Evolutionary conservation across 768 basidiomycete genomes (phyloP).

Genomic region (Lenzites betulinus): DNA sequence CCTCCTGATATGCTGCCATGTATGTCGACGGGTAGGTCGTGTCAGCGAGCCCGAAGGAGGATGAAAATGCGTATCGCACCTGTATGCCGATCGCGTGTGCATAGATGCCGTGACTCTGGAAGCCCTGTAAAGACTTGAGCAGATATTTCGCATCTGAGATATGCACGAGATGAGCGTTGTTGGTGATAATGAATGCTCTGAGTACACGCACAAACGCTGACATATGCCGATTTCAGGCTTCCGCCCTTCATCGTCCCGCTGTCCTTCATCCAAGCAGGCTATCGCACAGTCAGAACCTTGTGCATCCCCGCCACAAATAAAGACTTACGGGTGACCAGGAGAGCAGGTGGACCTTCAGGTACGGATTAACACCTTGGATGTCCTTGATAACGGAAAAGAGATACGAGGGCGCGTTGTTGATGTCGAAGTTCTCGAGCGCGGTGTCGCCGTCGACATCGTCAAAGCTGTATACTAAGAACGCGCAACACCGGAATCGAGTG

Average conservation of each 20-base stretch:
- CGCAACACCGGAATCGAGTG: neutral
- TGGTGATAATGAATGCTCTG: no score
- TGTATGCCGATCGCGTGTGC: constrained; percentile 65
- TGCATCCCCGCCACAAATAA: no score
- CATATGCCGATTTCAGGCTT: constrained; percentile 50
- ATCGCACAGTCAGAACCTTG: neutral
- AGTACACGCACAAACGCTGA: constrained; percentile 13
- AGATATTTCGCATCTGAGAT: constrained; percentile 68
- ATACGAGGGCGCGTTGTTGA: constrained; percentile 59
- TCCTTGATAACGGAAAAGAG: constrained; percentile 65
- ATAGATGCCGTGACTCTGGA: constrained; percentile 58
- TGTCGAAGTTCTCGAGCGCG: constrained; percentile 56
- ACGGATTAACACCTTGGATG: constrained; percentile 57
- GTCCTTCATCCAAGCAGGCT: constrained; percentile 84
- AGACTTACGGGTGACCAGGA: constrained; percentile 76
- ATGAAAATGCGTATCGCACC: constrained; percentile 26
- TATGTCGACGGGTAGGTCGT: constrained; percentile 72
- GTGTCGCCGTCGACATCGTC: constrained; percentile 67
- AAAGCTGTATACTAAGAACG: constrained; percentile 54
- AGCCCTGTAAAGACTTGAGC: constrained; percentile 73
- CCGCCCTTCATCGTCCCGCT: constrained; percentile 70
- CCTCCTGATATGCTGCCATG: constrained; percentile 55
- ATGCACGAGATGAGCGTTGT: no score
- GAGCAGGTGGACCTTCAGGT: constrained; percentile 56
- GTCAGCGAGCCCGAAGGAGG: neutral